Evolutionary conservation across 1,284 basidiomycete genomes (phyloP).

Genomic region (Irpex sp.): DNA sequence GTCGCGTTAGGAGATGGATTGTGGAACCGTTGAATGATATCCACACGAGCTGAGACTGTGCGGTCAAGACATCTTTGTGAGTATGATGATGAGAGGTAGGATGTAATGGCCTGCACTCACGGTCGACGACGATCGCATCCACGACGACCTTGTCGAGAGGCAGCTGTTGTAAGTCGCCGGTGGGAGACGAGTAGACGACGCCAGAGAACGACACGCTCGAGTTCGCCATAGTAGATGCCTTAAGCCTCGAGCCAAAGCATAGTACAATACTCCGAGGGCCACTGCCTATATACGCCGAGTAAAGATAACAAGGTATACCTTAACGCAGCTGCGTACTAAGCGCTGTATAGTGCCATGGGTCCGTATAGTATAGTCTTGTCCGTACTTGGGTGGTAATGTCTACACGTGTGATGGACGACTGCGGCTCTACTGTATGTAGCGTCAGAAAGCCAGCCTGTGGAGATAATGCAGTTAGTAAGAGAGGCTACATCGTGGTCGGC

Average conservation of each 20-base stretch:
- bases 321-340: background rate
- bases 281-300: background rate
- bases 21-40: conserved; percentile 44
- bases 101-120: conserved; percentile 25
- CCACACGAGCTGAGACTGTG: conserved; percentile 47
- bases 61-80: background rate
- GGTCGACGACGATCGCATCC: conserved; percentile 42
- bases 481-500: too few species aligned
- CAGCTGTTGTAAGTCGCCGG: conserved; percentile 26
- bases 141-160: conserved; percentile 40
- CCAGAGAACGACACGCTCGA: background rate
- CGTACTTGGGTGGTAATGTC: background rate
- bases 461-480: too few species aligned
- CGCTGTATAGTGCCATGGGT: background rate
- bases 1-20: conserved; percentile 37
- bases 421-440: too few species aligned
- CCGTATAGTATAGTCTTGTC: background rate
- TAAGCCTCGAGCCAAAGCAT: background rate
- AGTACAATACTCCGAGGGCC: background rate
- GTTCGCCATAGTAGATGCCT: background rate
- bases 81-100: background rate
- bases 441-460: too few species aligned
- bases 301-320: background rate
- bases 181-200: conserved; percentile 1
- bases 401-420: background rate